phyloP scores from a whole-genome alignment of 306 rosid species.

The Ceratonia siliqua region DNA sequence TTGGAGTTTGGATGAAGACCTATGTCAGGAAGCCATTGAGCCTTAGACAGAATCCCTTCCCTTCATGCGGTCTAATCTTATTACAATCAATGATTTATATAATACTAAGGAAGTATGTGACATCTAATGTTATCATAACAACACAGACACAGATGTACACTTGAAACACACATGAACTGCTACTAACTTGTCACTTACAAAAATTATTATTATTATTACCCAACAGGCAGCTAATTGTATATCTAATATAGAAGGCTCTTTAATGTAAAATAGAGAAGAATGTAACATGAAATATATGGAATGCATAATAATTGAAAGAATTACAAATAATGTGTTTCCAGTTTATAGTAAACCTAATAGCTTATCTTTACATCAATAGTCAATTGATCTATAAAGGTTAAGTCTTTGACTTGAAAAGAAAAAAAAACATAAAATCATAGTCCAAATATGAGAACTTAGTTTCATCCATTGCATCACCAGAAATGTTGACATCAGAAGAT shows the following conservation, averaged over 20 bases:
- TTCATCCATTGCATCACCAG: constrained; percentile 42
- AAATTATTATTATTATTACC: not conserved
- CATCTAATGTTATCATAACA: constrained; percentile 15
- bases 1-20: constrained; percentile 89
- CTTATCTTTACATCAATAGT: constrained; percentile 91
- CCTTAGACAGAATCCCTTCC: constrained; percentile 78
- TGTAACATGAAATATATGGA: not conserved
- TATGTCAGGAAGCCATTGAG: constrained; percentile 79
- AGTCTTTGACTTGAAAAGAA: constrained; percentile 81
- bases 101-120: constrained; percentile 2
- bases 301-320: constrained; percentile 16
- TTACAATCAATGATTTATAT: constrained; percentile 1
- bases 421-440: constrained; percentile 72
- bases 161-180: constrained; percentile 25
- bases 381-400: constrained; percentile 72
- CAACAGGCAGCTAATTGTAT: not conserved
- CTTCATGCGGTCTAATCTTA: constrained; percentile 48
- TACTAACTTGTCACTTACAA: not conserved
- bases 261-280: constrained; percentile 6
- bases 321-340: constrained; percentile 10
- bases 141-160: not conserved
- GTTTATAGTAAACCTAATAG: constrained; percentile 56
- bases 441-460: constrained; percentile 57
- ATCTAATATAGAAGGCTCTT: not conserved
- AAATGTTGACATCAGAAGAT: constrained; percentile 37